Conservation (phyloP, 78 protist genomes). For the Dictyostelium firmibasis region DNA sequence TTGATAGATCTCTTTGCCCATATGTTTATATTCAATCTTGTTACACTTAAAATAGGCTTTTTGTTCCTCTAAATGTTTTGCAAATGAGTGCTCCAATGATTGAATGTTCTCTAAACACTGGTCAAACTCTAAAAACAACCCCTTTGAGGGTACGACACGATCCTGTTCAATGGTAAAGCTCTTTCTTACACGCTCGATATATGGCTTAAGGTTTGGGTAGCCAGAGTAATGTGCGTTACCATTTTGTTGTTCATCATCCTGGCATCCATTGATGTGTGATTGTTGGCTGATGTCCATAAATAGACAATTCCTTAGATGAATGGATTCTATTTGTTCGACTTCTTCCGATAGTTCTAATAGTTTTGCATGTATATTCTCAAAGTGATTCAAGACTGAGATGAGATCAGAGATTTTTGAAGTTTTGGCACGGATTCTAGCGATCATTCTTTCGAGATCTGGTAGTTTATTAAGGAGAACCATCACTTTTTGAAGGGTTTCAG, state of each 20-base stretch:
- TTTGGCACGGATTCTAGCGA: conserved; percentile 46
- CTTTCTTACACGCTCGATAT: not conserved
- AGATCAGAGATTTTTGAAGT: conserved; percentile 39
- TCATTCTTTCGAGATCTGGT: conserved; percentile 81
- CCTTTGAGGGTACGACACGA: conserved; percentile 9
- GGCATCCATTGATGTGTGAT: not conserved
- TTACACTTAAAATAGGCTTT: not conserved
- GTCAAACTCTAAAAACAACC: conserved; percentile 42
- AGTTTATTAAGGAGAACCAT: not conserved
- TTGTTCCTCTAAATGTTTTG: conserved; percentile 13
- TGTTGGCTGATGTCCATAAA: not conserved
- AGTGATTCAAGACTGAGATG: conserved; percentile 32
- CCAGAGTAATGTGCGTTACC: not conserved
- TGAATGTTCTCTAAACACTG: not conserved
- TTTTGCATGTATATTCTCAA: conserved; percentile 21
- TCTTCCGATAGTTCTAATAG: not conserved
- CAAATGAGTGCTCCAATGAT: not conserved
- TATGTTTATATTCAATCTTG: conserved; percentile 18
- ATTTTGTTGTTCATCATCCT: not conserved
- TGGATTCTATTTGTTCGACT: not conserved
- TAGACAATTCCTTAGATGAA: not conserved
- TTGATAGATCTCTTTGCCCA: conserved; percentile 70
- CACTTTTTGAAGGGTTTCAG: not conserved
- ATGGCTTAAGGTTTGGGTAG: conserved; percentile 24
- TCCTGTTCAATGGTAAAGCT: conserved; percentile 2